Evolutionary conservation across 2,329 filamentous ascomycete species (phyloP).

Genomic region (Fusarium anguioides): DNA sequence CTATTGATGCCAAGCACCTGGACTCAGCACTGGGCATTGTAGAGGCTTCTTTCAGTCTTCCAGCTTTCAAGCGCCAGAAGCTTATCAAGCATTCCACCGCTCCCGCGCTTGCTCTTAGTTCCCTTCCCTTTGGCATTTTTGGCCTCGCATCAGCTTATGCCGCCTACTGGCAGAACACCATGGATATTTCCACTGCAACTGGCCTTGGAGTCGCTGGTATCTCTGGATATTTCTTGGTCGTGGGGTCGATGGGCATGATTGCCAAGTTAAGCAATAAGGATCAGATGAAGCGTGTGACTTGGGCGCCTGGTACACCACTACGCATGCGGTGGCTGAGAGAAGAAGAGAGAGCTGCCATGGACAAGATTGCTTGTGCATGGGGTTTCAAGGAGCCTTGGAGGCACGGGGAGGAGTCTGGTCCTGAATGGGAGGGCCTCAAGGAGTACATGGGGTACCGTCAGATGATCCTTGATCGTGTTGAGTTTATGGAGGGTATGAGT

Average conservation of each 20-base stretch:
- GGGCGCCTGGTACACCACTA: conserved; percentile 84
- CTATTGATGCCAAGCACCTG: conserved; percentile 82
- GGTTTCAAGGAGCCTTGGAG: conserved; percentile 85
- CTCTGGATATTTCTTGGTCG: conserved; percentile 84
- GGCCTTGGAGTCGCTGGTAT: conserved; percentile 83
- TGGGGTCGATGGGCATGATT: conserved; percentile 83
- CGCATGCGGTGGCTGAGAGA: conserved; percentile 87
- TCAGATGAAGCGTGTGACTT: conserved; percentile 93
- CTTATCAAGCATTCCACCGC: conserved; percentile 71
- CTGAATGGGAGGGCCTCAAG: conserved; percentile 86
- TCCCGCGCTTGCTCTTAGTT: conserved; percentile 66
- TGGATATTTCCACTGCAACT: conserved; percentile 80
- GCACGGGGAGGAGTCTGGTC: conserved; percentile 89
- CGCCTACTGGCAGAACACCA: conserved; percentile 68
- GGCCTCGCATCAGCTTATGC: conserved; percentile 68
- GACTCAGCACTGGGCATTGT: conserved; percentile 81
- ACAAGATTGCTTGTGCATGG: conserved; percentile 88
- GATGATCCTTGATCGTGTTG: conserved; percentile 90
- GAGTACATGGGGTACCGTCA: conserved; percentile 85
- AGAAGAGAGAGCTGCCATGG: conserved; percentile 87
- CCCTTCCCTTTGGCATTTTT: conserved; percentile 76
- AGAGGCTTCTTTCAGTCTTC: conserved; percentile 73
- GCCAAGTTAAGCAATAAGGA: conserved; percentile 90
- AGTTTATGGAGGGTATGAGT: conserved; percentile 91
- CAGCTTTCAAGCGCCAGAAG: conserved; percentile 75